Percentiles rank a stretch among this genome's conserved stretches.
Evolutionary conservation across 2,329 filamentous ascomycete genomes (phyloP).

Genomic region (Cordyceps farinosa): DNA sequence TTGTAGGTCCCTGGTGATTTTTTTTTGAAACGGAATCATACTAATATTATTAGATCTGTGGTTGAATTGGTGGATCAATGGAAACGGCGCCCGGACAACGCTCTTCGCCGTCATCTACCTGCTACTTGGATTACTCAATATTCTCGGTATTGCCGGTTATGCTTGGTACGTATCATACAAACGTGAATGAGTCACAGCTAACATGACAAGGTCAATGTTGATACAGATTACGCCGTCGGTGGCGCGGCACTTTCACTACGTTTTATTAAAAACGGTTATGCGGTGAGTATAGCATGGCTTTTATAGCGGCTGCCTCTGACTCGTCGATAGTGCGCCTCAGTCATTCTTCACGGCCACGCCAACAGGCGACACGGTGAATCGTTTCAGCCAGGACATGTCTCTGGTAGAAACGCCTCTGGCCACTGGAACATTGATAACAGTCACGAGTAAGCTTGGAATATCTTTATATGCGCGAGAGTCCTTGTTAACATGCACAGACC

Average conservation of each 20-base stretch:
- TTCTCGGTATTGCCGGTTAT: conserved; percentile 20
- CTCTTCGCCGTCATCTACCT: conserved; percentile 23
- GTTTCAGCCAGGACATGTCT: conserved; percentile 39
- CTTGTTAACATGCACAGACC: conserved; percentile 25
- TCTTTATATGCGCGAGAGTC: conserved; percentile 27
- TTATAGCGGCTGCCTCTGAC: conserved; percentile 1
- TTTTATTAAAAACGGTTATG: conserved; percentile 31
- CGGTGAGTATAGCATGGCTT: conserved; percentile 4
- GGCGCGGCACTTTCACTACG: conserved; percentile 23
- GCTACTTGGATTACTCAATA: conserved; percentile 21
- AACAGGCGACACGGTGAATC: conserved; percentile 33
- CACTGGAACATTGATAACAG: conserved; percentile 9
- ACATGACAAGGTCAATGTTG: conserved; percentile 1
- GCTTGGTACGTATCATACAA: not conserved
- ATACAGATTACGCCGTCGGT: conserved; percentile 26
- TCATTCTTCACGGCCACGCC: conserved; percentile 35
- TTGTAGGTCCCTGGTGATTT: conserved; percentile 14
- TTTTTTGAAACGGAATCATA: not conserved
- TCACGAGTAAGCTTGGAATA: conserved; percentile 29
- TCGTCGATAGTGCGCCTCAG: conserved; percentile 28
- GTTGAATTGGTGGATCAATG: conserved; percentile 27
- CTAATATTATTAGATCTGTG: conserved; percentile 22
- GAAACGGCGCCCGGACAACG: conserved; percentile 21
- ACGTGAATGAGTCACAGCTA: not conserved
- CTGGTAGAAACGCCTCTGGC: conserved; percentile 10